Conservation (phyloP, 1,284 basidiomycete genomes). For the Ganoderma leucocontextum region DNA sequence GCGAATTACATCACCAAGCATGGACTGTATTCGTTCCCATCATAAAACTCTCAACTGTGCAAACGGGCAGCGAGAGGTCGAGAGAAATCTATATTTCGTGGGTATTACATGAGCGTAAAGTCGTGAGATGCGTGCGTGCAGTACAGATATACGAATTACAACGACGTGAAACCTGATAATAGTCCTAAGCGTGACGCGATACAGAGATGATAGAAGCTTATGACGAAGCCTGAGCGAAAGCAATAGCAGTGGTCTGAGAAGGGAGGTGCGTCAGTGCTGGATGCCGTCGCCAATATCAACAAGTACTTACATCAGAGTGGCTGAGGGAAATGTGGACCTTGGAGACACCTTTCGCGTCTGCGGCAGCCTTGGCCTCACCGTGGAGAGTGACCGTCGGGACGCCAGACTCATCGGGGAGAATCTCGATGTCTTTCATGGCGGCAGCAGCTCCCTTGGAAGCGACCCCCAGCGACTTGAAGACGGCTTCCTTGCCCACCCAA, state of each 20-base stretch:
- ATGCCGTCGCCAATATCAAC: slow-evolving; percentile 2
- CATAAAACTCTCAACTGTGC: neutral
- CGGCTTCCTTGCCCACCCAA: slow-evolving; percentile 98
- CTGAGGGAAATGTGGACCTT: slow-evolving; percentile 88
- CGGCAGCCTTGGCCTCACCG: slow-evolving; percentile 85
- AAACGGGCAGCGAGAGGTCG: neutral
- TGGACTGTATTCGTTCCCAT: slow-evolving; percentile 52
- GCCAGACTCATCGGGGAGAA: slow-evolving; percentile 77
- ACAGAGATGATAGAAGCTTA: slow-evolving; percentile 33
- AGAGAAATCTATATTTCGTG: slow-evolving; percentile 6
- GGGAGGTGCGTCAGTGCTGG: slow-evolving; percentile 31
- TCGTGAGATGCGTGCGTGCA: slow-evolving; percentile 1
- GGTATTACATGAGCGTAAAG: slow-evolving; percentile 3
- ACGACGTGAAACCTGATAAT: slow-evolving; percentile 7
- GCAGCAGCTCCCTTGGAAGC: slow-evolving; percentile 92
- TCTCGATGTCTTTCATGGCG: slow-evolving; percentile 96
- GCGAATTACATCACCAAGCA: slow-evolving; percentile 58
- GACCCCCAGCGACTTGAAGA: slow-evolving; percentile 97
- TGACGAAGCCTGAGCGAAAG: slow-evolving; percentile 76
- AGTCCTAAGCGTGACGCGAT: slow-evolving; percentile 12
- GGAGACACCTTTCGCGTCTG: slow-evolving; percentile 77
- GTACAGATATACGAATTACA: slow-evolving; percentile 12
- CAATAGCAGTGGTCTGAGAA: slow-evolving; percentile 76
- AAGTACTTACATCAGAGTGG: slow-evolving; percentile 81
- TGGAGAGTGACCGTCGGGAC: slow-evolving; percentile 81